Evolutionary conservation across 768 basidiomycete genomes (phyloP), one percentile per base, ranked within the genome.

Genomic region (Amanita subjunquillea): DNA sequence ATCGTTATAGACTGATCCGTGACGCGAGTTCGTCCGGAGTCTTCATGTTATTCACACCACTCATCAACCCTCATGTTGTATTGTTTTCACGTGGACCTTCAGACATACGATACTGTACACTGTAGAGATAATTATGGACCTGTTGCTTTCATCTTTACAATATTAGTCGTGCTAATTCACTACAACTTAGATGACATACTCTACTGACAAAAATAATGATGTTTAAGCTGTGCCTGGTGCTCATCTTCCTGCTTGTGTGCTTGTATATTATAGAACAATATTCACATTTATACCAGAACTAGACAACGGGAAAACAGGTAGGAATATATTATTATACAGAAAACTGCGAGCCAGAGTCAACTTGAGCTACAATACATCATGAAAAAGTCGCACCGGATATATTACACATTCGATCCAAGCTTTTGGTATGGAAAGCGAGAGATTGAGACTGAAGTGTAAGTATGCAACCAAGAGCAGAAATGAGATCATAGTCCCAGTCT

Each of bases 401-500:
- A 65, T 60, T 60, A 63, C 58, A 60, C 51, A 46, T 58, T 42
- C 54, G 51, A 58, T 43, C 57, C 44, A 41, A 46, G 23, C 37
- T 39, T 53, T 56, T 53, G 56, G 49, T 55, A 51, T 55, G 51
- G 54, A 53, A 40, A 54, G 50, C 39, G 44, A 42, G 46, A 52
- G 50, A 54, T 49, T 42, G 23, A 55, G 43, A 50, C 48, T 44
- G 50, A 54, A 52, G 50, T 49, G 15, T 22, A 44, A 43, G 38
- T 56, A 52, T 48, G 34, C 43, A 59, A 76, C 68, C 39, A 43
- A 30, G 27, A 50, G 13, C 22, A 40, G 23, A 41, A 36, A 43
- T 44, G 27, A 42, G n/a, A 87, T 40, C 22, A 48, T 27, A 88
- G 74, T 66, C 88, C 88, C 83, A 91, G 78, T 62, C 88, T 72